These are phyloP conservation scores for Macadamia integrifolia DNA, from an alignment of 164 flowering plant species.

Conservation along the genomic window DNA sequence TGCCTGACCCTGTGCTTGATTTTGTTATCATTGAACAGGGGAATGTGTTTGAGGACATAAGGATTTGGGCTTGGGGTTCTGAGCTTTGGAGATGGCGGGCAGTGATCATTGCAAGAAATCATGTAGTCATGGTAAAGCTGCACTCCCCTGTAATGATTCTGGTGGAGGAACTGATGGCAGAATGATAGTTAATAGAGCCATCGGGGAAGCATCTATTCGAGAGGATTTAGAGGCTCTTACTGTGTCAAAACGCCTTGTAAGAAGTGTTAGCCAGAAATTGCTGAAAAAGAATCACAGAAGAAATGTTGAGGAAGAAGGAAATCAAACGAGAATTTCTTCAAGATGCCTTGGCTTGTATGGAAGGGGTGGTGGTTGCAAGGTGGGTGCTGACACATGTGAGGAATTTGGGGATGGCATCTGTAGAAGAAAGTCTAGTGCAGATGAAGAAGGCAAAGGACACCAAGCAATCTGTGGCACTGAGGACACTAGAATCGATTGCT, in stretches of 20 bases:
- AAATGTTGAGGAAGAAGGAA: constrained; percentile 54
- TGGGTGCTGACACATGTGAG: constrained; percentile 73
- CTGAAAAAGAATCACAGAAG: constrained; percentile 43
- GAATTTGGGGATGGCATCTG: constrained; percentile 48
- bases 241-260: constrained; percentile 63
- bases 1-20: no score
- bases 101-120: constrained; percentile 14
- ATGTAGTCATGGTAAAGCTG: constrained; percentile 9
- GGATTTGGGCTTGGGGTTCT: constrained; percentile 1
- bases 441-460: constrained; percentile 58
- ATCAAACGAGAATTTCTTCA: constrained; percentile 37
- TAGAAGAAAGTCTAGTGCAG: constrained; percentile 63
- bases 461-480: constrained; percentile 49
- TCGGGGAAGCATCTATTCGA: constrained; percentile 38
- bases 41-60: background rate
- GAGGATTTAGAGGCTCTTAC: constrained; percentile 55
- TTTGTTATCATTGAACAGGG: background rate
- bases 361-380: constrained; percentile 90
- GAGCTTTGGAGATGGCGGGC: constrained; percentile 14
- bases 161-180: constrained; percentile 10
- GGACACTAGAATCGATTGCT: constrained; percentile 69
- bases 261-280: constrained; percentile 64
- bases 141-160: constrained; percentile 12
- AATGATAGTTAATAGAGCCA: constrained; percentile 22
- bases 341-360: constrained; percentile 71